A percentile compares a stretch with the other conserved stretches of the same genome.
Conservation (phyloP, 2,329 filamentous ascomycete genomes). For the Fusarium papillatum region DNA sequence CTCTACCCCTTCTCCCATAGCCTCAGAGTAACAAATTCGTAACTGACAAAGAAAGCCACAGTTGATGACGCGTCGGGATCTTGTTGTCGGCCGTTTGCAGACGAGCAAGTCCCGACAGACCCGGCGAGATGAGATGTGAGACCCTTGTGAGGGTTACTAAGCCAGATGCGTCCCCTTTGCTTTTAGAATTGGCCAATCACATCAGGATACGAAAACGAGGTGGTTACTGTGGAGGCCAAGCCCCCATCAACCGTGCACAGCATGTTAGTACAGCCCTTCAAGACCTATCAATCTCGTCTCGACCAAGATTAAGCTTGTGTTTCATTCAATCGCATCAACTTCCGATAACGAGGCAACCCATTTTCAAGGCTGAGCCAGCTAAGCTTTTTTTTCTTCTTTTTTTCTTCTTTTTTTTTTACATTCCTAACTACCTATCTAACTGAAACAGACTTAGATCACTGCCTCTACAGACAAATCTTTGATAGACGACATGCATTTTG, state of each 20-base stretch:
- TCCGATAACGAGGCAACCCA: constrained; percentile 17
- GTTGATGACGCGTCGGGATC: constrained; percentile 1
- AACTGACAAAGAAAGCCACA: not conserved
- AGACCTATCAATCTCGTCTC: not conserved
- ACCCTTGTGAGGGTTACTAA: not conserved
- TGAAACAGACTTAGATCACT: not conserved
- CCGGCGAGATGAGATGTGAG: not conserved
- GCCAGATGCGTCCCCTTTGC: not conserved
- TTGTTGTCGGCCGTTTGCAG: not conserved
- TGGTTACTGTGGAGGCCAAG: not conserved
- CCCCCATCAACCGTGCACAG: not conserved
- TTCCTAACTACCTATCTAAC: not conserved
- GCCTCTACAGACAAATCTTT: not conserved
- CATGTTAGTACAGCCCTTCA: not conserved
- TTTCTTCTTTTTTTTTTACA: not conserved
- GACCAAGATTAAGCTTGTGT: not conserved
- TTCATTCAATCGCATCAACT: not conserved
- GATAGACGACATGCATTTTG: not conserved
- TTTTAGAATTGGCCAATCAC: not conserved
- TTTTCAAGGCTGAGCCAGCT: constrained; percentile 3
- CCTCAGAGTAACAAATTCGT: not conserved
- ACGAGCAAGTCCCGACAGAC: not conserved
- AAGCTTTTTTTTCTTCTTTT: not conserved
- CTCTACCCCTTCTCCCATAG: not conserved
- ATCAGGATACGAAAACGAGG: constrained; percentile 11